These are phyloP conservation scores for Naganishia friedmannii DNA, from an alignment of 768 basidiomycete genomes.

Conservation along the genomic window DNA sequence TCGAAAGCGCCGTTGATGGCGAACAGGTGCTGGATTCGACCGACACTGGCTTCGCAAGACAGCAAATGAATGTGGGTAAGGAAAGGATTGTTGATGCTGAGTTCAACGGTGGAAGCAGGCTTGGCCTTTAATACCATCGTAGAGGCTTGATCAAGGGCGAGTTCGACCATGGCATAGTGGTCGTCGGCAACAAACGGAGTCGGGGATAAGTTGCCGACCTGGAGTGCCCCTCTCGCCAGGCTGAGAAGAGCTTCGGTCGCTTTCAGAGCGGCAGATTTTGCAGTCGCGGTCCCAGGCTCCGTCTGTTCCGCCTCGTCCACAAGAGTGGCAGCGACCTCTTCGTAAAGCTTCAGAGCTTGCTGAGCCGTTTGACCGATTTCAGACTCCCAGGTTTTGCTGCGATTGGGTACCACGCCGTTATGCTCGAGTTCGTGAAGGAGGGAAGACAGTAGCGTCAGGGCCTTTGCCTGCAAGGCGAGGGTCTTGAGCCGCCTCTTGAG, in stretches of 20 bases:
- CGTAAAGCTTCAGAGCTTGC: slow-evolving; percentile 42
- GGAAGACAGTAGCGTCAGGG: slow-evolving; percentile 40
- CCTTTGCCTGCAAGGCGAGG: slow-evolving; percentile 38
- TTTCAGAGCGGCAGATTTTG: slow-evolving; percentile 38
- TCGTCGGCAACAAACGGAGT: slow-evolving; percentile 40
- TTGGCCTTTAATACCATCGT: slow-evolving; percentile 46
- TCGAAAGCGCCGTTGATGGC: slow-evolving; percentile 43
- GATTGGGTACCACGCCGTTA: slow-evolving; percentile 36
- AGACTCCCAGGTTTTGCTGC: slow-evolving; percentile 40
- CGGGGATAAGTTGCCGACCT: slow-evolving; percentile 39
- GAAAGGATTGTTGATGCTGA: slow-evolving; percentile 41
- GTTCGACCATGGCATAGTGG: slow-evolving; percentile 45
- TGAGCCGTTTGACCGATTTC: slow-evolving; percentile 42
- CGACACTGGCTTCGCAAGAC: slow-evolving; percentile 40
- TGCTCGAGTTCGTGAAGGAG: slow-evolving; percentile 43
- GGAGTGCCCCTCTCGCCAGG: slow-evolving; percentile 40
- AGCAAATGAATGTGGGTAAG: slow-evolving; percentile 48
- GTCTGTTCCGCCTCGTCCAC: slow-evolving; percentile 43
- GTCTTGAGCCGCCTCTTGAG: slow-evolving; percentile 32
- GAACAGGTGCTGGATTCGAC: slow-evolving; percentile 47
- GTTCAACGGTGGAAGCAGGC: slow-evolving; percentile 36
- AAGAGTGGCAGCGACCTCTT: slow-evolving; percentile 39
- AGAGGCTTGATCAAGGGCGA: slow-evolving; percentile 49
- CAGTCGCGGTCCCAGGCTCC: slow-evolving; percentile 25
- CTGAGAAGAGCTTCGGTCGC: slow-evolving; percentile 43